A percentile compares a stretch with the other conserved stretches of the same genome.
Conservation (phyloP, 139 green algal genomes). For the Tetraselmis chui region DNA sequence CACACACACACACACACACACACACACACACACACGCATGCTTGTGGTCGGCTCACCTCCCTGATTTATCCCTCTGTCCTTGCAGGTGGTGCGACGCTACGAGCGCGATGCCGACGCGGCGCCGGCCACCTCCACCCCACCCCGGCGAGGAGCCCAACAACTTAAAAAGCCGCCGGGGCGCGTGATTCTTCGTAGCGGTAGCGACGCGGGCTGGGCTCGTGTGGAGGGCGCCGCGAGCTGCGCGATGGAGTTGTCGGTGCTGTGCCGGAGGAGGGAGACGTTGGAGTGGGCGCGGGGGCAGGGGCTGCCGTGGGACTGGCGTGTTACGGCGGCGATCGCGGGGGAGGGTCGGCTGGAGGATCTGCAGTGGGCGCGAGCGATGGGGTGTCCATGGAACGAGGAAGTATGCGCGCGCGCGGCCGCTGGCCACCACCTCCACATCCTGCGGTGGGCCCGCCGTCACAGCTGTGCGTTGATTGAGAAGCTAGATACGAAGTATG, state of each 20-base stretch:
- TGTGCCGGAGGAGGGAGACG: neutral
- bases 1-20: no score
- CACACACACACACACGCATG: no score
- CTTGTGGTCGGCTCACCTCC: no score
- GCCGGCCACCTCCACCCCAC: neutral
- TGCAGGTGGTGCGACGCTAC: neutral
- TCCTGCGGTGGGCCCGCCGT: neutral
- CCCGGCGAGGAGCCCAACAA: neutral
- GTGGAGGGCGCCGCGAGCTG: neutral
- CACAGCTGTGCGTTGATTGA: neutral
- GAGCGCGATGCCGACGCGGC: neutral
- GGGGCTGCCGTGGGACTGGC: neutral
- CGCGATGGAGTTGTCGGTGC: neutral
- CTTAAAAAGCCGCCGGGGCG: neutral
- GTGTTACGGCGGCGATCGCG: neutral
- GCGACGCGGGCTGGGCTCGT: neutral
- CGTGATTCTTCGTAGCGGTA: neutral
- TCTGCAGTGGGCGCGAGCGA: neutral
- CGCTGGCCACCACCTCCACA: neutral
- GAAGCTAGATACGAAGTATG: no score
- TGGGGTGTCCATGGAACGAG: conserved; percentile 1
- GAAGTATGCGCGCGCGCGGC: neutral
- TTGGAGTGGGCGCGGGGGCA: neutral
- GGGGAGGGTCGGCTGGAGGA: neutral
- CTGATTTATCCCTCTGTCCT: no score